Evolutionary conservation across 257 asterid genomes (phyloP), one percentile per base, ranked within the genome.

Genomic region (Petrea volubilis): DNA sequence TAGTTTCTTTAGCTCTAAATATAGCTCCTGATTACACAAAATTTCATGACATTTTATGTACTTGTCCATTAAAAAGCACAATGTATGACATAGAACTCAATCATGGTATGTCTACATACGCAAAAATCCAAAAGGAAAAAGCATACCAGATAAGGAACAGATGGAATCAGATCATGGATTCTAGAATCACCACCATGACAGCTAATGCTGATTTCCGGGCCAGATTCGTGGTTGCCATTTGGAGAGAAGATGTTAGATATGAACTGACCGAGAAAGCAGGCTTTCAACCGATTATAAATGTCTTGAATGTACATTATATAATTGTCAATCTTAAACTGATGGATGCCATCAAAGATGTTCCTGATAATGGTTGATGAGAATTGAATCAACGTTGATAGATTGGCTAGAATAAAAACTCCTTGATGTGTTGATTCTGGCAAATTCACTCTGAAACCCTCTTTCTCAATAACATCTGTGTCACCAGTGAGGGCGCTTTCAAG

Each of bases 111-210:
- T n/a, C n/a, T n/a, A n/a, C n/a, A n/a, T n/a, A n/a, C n/a, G n/a
- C n/a, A n/a, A n/a, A n/a, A n/a, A n/a, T n/a, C n/a, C n/a, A n/a
- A n/a, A n/a, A n/a, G n/a, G n/a, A n/a, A 17, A 59, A 6, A 62
- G 40, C 78, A 56, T 83, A 89, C 97, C 91, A 87, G 85, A 80
- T 84, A 87, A 50, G 90, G 82, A 74, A 68, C 70, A n/a, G 95
- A 87, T 2, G 96, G 96, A 34, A 60, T 68, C 47, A 79, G 79
- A 70, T 74, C 78, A 70, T 8, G 25, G 28, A 58, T 55, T 36
- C 70, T 69, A 63, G 82, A 78, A 65, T 79, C 82, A 44, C 77
- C 80, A 60, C 74, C 80, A 65, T 72, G 79, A 68, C 70, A 66
- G 71, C 44, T 40, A 44, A 67, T 55, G 74, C 57, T 18, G 68